Conservation (phyloP, 2,329 filamentous ascomycete species). For the Monilinia fructigena region DNA sequence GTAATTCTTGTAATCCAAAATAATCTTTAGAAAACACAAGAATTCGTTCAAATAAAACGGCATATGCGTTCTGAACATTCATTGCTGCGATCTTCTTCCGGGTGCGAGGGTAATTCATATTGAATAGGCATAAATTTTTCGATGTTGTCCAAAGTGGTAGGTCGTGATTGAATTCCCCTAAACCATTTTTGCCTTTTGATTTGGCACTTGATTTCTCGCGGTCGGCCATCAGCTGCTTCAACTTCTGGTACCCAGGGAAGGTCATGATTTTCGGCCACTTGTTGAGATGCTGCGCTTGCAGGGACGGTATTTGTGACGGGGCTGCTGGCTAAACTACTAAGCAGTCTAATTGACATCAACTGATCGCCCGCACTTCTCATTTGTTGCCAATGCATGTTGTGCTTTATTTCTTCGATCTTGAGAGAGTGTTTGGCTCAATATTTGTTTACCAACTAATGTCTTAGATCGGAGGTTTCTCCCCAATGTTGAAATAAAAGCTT, state of each 20-base stretch:
- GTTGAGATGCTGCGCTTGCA: conserved; percentile 5
- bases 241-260: neutral
- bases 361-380: neutral
- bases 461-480: neutral
- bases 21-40: conserved; percentile 23
- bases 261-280: neutral
- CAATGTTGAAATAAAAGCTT: conserved; percentile 5
- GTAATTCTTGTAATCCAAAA: conserved; percentile 28
- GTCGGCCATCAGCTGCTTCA: neutral
- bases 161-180: neutral
- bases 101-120: conserved; percentile 25
- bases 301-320: conserved; percentile 1
- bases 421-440: neutral
- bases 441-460: neutral
- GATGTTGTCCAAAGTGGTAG: conserved; percentile 17
- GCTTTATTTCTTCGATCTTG: conserved; percentile 11
- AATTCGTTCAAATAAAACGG: conserved; percentile 22
- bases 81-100: conserved; percentile 28
- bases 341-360: neutral
- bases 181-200: neutral
- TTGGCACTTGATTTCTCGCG: neutral
- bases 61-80: conserved; percentile 29
- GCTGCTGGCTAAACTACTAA: conserved; percentile 3
- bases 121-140: conserved; percentile 24
- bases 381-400: conserved; percentile 2